Percentiles rank a stretch among this genome's conserved stretches.
phyloP scores from a whole-genome alignment of 495 filamentous ascomycete genomes.

The Trichoderma erinaceum region DNA sequence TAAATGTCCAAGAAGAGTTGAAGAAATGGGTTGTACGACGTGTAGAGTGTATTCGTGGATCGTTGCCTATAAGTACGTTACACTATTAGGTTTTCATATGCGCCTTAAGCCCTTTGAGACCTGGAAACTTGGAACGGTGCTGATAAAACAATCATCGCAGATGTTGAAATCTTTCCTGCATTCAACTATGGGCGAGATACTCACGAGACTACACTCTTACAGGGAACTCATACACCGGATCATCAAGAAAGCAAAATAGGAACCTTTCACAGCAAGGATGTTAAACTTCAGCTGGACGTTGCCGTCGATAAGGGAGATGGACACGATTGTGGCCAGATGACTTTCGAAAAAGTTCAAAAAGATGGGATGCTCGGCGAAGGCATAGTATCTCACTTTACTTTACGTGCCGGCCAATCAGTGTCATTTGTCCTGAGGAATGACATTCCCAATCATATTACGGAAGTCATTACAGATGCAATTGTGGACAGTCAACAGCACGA shows the following conservation, averaged over 20 bases:
- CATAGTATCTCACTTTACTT: conserved; percentile 48
- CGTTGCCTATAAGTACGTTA: conserved; percentile 43
- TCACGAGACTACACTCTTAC: conserved; percentile 48
- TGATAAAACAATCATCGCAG: conserved; percentile 20
- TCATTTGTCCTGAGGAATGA: conserved; percentile 60
- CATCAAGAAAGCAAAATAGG: conserved; percentile 50
- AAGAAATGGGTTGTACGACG: conserved; percentile 59
- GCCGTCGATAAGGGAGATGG: conserved; percentile 53
- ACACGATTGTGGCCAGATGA: conserved; percentile 41
- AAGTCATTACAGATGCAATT: conserved; percentile 45
- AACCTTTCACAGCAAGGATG: conserved; percentile 50
- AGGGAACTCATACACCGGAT: conserved; percentile 29
- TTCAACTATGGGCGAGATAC: conserved; percentile 59
- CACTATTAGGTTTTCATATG: neutral
- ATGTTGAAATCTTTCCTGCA: conserved; percentile 62
- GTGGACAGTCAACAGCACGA: conserved; percentile 56
- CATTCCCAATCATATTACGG: conserved; percentile 43
- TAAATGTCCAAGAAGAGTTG: conserved; percentile 45
- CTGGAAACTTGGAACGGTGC: neutral
- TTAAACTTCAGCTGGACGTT: conserved; percentile 59
- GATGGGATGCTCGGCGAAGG: conserved; percentile 52
- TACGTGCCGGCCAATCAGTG: conserved; percentile 59
- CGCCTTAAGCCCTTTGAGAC: too few relatives aligned
- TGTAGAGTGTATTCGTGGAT: conserved; percentile 61
- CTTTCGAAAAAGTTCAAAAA: conserved; percentile 46